Evolutionary conservation across 208 protist species (phyloP).

Genomic region (Leishmania turanica): DNA sequence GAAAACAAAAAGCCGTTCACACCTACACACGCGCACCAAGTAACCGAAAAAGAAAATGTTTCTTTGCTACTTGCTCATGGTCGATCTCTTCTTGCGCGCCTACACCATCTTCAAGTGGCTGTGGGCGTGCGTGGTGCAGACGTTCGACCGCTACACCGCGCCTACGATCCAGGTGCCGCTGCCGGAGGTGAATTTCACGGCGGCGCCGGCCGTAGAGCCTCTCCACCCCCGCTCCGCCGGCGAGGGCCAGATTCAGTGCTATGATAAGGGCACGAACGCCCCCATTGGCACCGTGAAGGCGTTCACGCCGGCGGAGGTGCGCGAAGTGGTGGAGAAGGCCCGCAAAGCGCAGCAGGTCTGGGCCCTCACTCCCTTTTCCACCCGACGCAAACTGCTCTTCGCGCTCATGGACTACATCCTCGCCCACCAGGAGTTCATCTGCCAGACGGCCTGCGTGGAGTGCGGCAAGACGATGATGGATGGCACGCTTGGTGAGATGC

Average conservation of each 20-base stretch:
- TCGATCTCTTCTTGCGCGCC: conserved; percentile 63
- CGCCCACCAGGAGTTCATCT: conserved; percentile 79
- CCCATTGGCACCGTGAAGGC: conserved; percentile 76
- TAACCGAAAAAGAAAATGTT: conserved; percentile 34
- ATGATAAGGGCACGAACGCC: conserved; percentile 89
- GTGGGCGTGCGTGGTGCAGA: conserved; percentile 40
- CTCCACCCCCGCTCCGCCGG: conserved; percentile 76
- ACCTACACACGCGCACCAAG: neutral
- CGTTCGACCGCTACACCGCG: conserved; percentile 81
- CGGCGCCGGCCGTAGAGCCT: conserved; percentile 39
- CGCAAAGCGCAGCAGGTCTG: conserved; percentile 81
- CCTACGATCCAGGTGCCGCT: conserved; percentile 73
- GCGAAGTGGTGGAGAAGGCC: conserved; percentile 58
- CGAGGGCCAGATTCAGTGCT: conserved; percentile 84
- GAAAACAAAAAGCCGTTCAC: neutral
- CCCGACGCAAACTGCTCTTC: conserved; percentile 81
- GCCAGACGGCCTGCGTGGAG: conserved; percentile 86
- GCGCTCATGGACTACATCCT: conserved; percentile 90
- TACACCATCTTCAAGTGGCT: conserved; percentile 56
- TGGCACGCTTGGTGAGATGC: conserved; percentile 87
- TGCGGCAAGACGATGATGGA: conserved; percentile 95
- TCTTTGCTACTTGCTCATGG: conserved; percentile 43
- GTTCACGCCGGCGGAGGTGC: conserved; percentile 75
- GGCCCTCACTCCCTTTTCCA: conserved; percentile 87
- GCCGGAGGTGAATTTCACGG: conserved; percentile 60